Percentiles rank a stretch among this genome's conserved stretches.
phyloP scores from a whole-genome alignment of 1,139 yeast species.

The Geotrichum bryndzae region DNA sequence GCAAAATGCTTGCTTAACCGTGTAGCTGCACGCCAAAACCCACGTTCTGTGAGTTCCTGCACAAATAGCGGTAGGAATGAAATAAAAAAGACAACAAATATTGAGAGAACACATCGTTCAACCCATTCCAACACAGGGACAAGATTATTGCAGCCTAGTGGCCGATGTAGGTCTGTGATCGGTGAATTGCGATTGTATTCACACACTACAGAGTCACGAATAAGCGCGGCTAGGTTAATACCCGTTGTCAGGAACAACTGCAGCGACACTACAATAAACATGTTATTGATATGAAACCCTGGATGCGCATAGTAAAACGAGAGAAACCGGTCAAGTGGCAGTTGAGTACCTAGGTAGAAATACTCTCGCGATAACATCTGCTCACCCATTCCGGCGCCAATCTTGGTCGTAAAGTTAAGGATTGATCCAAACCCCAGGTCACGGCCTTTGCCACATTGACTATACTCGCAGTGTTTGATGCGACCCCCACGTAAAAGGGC shows the following conservation, averaged over 20 bases:
- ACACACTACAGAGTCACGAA: conserved; percentile 56
- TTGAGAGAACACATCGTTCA: conserved; percentile 69
- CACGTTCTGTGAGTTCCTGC: conserved; percentile 77
- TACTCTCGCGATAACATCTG: conserved; percentile 81
- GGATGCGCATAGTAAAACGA: conserved; percentile 90
- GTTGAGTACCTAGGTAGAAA: conserved; percentile 69
- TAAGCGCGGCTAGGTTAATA: conserved; percentile 60
- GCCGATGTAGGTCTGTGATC: conserved; percentile 53
- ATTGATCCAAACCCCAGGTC: conserved; percentile 85
- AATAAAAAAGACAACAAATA: conserved; percentile 75
- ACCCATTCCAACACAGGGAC: conserved; percentile 78
- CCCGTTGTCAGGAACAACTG: conserved; percentile 64
- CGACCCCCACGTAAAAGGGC: conserved; percentile 78
- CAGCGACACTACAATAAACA: conserved; percentile 69
- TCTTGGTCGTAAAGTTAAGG: conserved; percentile 76
- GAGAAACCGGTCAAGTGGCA: conserved; percentile 73
- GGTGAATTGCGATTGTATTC: conserved; percentile 49
- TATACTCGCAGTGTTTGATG: conserved; percentile 81
- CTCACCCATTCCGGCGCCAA: conserved; percentile 96
- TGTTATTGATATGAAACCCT: conserved; percentile 80
- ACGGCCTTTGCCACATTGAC: conserved; percentile 88
- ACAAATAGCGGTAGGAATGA: conserved; percentile 74
- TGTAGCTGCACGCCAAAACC: conserved; percentile 54
- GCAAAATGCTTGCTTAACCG: conserved; percentile 59
- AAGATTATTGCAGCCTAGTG: conserved; percentile 70